Percentiles rank a stretch among this genome's conserved stretches.
These are phyloP conservation scores for Barnettozyma botsteinii DNA, from an alignment of 805 yeast genomes.

Conservation along the genomic window DNA sequence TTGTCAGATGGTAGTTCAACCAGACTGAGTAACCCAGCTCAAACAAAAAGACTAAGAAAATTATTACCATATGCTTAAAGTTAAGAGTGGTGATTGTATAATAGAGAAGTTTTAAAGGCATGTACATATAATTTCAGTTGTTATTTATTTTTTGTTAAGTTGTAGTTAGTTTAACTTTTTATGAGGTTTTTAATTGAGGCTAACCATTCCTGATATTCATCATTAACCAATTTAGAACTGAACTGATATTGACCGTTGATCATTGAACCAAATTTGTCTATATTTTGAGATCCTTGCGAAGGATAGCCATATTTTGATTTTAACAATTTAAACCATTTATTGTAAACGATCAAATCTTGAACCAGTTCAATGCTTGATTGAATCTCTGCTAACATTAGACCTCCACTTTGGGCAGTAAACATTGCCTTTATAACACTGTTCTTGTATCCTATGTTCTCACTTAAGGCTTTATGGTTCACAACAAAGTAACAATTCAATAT, in stretches of 20 bases:
- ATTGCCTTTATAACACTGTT: constrained; percentile 44
- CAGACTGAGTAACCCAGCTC: constrained; percentile 48
- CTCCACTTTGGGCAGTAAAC: constrained; percentile 49
- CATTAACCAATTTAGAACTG: constrained; percentile 27
- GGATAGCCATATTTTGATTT: constrained; percentile 36
- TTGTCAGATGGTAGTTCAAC: constrained; percentile 56
- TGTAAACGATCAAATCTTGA: constrained; percentile 46
- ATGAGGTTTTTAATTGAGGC: background rate
- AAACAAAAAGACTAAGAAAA: constrained; percentile 53
- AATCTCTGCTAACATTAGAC: constrained; percentile 43
- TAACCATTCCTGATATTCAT: constrained; percentile 14
- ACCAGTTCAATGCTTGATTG: constrained; percentile 49
- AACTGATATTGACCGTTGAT: constrained; percentile 27
- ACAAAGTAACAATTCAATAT: constrained; percentile 52
- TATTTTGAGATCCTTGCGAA: constrained; percentile 20
- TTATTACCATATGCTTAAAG: constrained; percentile 32
- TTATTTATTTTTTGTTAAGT: background rate
- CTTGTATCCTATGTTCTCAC: constrained; percentile 43
- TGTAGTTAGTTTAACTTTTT: background rate
- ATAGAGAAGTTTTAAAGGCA: background rate
- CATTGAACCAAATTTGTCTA: constrained; percentile 30
- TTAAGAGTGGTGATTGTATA: background rate
- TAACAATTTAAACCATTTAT: constrained; percentile 57
- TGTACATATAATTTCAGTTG: constrained; percentile 2
- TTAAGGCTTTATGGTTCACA: constrained; percentile 43